Evolutionary conservation across 805 yeast species (phyloP), one percentile per base, ranked within the genome.

Genomic region (Metschnikowia reukaufii): DNA sequence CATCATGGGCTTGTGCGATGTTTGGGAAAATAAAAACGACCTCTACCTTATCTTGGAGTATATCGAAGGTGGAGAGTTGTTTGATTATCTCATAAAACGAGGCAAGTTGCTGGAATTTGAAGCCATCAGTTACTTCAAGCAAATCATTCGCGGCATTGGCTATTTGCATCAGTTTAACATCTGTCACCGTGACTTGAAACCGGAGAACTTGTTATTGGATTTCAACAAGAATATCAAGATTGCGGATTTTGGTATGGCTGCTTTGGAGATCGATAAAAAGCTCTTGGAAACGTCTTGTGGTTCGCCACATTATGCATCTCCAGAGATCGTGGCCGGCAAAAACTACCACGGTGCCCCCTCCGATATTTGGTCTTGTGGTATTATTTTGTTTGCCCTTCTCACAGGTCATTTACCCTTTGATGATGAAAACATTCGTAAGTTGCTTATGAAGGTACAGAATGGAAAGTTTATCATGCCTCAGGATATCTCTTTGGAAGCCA

Each of bases 181-280:
- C 57, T 89, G 95, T 52, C 96, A 88, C 65, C 82, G 96, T 51
- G 96, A 88, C 63, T 74, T 88, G 58, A 86, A 86, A 61, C 95
- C 95, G 2, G 95, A 86, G 62, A 86, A 86, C 68, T 67, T 86
- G 57, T 67, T 86, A 36, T 72, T 91, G 36, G 98, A 91, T 69
- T 83, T 84, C 62, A 78, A 88, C 63, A 81, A 84, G 52, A 90
- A 89, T 65, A 91, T 94, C 65, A 94, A 94, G 66, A 89, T 94
- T 55, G 99, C 99, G 8, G 99, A 94, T 68, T 94, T 94, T 64
- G 99, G 99, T 29, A 94, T 94, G 99, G 99, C 99, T 15, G 98
- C 99, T 6, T 72, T 94, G 38, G 98, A 94, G 65, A 80, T 88
- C 25, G 79, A 79, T 44, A 92, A 84, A 55, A 82, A 86, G 57